phyloP scores from a whole-genome alignment of 192 early-diverging fungal genomes.

The Coemansia sp. region DNA sequence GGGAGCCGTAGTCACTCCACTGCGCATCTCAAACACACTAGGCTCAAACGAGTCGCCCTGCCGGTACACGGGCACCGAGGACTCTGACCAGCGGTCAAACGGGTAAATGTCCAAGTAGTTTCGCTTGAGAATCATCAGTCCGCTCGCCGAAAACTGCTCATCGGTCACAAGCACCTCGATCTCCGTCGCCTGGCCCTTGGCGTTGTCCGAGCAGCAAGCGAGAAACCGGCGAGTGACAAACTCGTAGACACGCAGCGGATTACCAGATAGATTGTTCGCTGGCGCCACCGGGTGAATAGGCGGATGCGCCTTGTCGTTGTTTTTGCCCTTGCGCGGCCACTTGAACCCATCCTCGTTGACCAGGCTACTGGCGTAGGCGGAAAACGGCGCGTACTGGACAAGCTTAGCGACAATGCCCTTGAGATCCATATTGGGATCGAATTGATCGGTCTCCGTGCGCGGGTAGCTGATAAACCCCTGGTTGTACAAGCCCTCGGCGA shows the following conservation, averaged over 20 bases:
- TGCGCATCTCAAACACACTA: constrained; percentile 61
- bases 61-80: constrained; percentile 68
- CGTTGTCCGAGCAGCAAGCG: constrained; percentile 89
- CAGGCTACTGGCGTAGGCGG: constrained; percentile 56
- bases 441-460: constrained; percentile 94
- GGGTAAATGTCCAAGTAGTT: constrained; percentile 94
- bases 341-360: constrained; percentile 61
- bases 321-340: constrained; percentile 73
- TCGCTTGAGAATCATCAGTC: constrained; percentile 73
- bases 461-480: constrained; percentile 92
- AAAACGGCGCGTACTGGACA: constrained; percentile 47
- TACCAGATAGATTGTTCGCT: constrained; percentile 58
- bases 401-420: constrained; percentile 64
- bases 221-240: constrained; percentile 85
- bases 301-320: constrained; percentile 97
- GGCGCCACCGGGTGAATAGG: constrained; percentile 88
- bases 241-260: constrained; percentile 78
- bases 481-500: constrained; percentile 88
- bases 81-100: constrained; percentile 85
- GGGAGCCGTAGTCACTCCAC: constrained; percentile 68
- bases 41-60: constrained; percentile 71
- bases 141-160: constrained; percentile 71
- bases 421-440: constrained; percentile 72
- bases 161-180: constrained; percentile 66
- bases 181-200: constrained; percentile 79